Percentiles rank a stretch among this genome's conserved stretches.
Conservation (phyloP, 768 basidiomycete species). For the Suillus decipiens region DNA sequence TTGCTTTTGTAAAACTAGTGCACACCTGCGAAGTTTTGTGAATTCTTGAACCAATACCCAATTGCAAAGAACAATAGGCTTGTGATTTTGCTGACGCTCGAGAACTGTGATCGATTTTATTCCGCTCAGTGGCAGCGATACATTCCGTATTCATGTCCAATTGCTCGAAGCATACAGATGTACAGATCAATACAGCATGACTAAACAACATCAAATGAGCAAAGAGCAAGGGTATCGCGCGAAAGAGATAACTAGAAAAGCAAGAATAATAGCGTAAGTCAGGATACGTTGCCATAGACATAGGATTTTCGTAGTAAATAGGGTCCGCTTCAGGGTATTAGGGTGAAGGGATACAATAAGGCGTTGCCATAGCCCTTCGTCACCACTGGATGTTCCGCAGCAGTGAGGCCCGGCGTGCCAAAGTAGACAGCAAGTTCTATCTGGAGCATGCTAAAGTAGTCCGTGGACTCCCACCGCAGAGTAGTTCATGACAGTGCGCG, state of each 20-base stretch:
- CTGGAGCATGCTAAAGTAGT: not conserved
- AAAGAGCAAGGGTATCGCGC: not conserved
- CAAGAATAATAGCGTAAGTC: conserved; percentile 9
- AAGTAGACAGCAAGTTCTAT: not conserved
- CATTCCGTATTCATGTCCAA: not conserved
- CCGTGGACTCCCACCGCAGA: not conserved
- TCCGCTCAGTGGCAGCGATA: not conserved
- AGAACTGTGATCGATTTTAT: not conserved
- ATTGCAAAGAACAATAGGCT: not conserved
- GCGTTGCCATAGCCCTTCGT: conserved; percentile 3
- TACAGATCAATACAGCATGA: not conserved
- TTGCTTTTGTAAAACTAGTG: conserved; percentile 3
- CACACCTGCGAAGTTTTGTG: not conserved
- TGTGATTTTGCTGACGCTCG: not conserved
- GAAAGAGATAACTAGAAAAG: too few relatives aligned
- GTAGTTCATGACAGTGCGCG: not conserved
- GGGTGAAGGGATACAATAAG: not conserved
- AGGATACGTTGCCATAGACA: conserved; percentile 2
- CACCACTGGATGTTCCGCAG: conserved; percentile 7
- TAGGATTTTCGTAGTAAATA: conserved; percentile 1
- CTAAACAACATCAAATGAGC: not conserved
- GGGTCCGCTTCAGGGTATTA: not conserved
- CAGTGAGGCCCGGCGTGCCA: conserved; percentile 13
- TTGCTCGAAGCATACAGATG: not conserved
- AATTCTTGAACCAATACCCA: not conserved